Evolutionary conservation across 805 yeast genomes (phyloP), one percentile per base, ranked within the genome.

Genomic region (Metschnikowia henanensis): DNA sequence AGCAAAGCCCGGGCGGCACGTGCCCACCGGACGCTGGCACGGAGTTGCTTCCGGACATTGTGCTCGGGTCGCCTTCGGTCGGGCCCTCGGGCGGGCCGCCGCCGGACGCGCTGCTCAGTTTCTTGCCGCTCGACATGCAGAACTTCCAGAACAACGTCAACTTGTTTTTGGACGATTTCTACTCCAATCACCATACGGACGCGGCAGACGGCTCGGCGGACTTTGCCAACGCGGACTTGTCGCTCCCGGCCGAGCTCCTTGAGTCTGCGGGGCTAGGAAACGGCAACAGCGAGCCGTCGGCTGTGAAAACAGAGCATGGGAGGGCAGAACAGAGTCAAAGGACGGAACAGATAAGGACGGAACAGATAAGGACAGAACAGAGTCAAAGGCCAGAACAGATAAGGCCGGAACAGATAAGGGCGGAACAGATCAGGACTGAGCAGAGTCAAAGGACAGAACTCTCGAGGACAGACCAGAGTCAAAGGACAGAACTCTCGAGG

Each of bases 101-200:
- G 16, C 18, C 8, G 20, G 28, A 18, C 40, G 30, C 12, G 26
- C 18, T 18, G 39, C 41, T 28, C 32, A 15, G 23, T 12, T 35
- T 35, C 34, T 20, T 30, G 29, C 37, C 28, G 26, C 17, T 25
- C 19, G 52, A 56, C 29, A 49, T 62, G 51, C 49, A 50, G 30
- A 48, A 44, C 30, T 41, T 69, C 30, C 65, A 60, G 38, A 64
- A 64, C 42, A 72, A 67, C 43, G 74, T 72, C 16, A 56, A 58
- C 33, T 30, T 58, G 15, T 55, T 68, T 41, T 67, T 69, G 10
- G 61, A 55, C 42, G 73, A 66, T 43, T 60, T 67, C 44, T 58
- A 56, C 44, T 60, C 57, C 20, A 29, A 26, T 26, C 37, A 42
- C 19, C n/a, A 36, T 12, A 15, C 13, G 22, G 46, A 42, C n/a